phyloP scores from a whole-genome alignment of 2,329 filamentous ascomycete genomes.

The Aspergillus quadrilineatus region DNA sequence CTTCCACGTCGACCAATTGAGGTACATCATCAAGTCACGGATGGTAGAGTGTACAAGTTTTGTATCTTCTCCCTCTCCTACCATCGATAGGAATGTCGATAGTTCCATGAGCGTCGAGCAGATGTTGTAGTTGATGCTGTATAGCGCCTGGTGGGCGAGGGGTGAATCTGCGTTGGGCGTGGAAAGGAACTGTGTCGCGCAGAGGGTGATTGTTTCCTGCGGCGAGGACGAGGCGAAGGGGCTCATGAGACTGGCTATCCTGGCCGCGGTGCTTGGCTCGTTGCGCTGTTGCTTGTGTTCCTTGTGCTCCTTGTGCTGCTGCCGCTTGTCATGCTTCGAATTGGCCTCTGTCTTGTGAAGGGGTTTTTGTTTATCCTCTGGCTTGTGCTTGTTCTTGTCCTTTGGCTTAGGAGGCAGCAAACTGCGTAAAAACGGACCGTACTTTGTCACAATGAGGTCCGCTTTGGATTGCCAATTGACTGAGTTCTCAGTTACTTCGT shows the following conservation, averaged over 20 bases:
- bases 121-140: constrained; percentile 29
- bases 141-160: constrained; percentile 30
- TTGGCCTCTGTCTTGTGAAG: neutral
- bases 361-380: neutral
- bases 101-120: constrained; percentile 33
- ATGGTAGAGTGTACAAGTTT: constrained; percentile 31
- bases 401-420: constrained; percentile 12
- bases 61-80: constrained; percentile 21
- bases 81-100: neutral
- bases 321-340: constrained; percentile 25
- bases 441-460: constrained; percentile 65
- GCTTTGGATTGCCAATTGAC: constrained; percentile 66
- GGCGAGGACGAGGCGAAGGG: constrained; percentile 35
- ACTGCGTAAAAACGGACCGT: constrained; percentile 54
- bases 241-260: constrained; percentile 18
- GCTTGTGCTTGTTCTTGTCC: neutral
- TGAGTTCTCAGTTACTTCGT: constrained; percentile 25
- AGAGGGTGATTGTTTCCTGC: constrained; percentile 30
- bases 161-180: constrained; percentile 2
- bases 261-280: neutral
- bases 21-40: constrained; percentile 46
- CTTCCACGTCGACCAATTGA: constrained; percentile 63
- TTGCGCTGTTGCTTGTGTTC: neutral
- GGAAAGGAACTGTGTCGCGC: constrained; percentile 36
- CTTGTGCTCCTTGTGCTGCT: neutral